phyloP scores from a whole-genome alignment of 768 basidiomycete genomes.

The Amanita brunnescens region DNA sequence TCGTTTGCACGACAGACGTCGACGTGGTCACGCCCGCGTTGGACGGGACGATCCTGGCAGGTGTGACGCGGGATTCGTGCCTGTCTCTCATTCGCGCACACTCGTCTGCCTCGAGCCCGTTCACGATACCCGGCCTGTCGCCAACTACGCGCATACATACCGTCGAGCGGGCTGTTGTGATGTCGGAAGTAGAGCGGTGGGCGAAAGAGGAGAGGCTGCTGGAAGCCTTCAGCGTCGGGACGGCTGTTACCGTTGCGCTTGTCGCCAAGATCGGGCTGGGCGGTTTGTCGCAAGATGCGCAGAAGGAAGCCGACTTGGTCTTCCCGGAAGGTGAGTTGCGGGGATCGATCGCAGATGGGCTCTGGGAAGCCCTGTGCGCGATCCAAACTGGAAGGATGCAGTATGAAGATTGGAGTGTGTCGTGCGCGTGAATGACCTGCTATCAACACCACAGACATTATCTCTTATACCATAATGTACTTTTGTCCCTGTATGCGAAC shows the following conservation, averaged over 20 bases:
- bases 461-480: no score
- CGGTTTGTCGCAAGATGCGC: conserved; percentile 11
- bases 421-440: background rate
- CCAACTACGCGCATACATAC: background rate
- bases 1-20: conserved; percentile 32
- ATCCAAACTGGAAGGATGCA: conserved; percentile 63
- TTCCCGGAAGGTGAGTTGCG: conserved; percentile 37
- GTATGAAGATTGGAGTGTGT: conserved; percentile 60
- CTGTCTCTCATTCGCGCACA: conserved; percentile 59
- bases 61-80: conserved; percentile 80
- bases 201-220: conserved; percentile 45
- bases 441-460: no score
- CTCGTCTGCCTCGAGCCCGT: conserved; percentile 26
- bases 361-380: conserved; percentile 55
- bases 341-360: conserved; percentile 48
- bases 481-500: no score
- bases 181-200: conserved; percentile 15
- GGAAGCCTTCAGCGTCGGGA: conserved; percentile 76
- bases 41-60: conserved; percentile 83
- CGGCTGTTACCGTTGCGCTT: conserved; percentile 62
- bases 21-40: conserved; percentile 79
- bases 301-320: conserved; percentile 24
- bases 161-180: background rate
- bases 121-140: conserved; percentile 35
- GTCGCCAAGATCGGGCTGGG: conserved; percentile 50